Base-by-base conservation (phyloP, 192 early-diverging fungal genomes). In the Endogone sp. region DNA sequence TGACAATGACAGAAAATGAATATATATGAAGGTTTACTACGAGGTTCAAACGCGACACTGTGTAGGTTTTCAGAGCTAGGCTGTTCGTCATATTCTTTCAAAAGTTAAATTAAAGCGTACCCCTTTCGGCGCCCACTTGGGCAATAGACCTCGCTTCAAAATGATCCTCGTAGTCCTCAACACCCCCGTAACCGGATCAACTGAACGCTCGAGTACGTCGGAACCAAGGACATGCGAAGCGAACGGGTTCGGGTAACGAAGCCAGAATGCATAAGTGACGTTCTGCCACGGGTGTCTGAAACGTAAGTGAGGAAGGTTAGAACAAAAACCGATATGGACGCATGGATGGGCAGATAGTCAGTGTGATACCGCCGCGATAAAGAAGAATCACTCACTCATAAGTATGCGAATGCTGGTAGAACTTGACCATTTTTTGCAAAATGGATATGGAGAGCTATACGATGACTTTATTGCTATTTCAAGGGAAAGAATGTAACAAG, bases 191-290 rank as follows among this genome's bases (percentile, higher is more conserved):
- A 81, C 79, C 13, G 87, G 80, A 70, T 96, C 93, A 3, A 97
- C 84, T 54, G 81, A 79, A 28, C 96, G 85, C 64, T 94, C 94
- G 20, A 99, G 84, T n/a, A 97, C 95, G 81, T 99, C 98, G 23
- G 90, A 85, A 3, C 94, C 80, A 57, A 98, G 78, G 21, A 99
- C 98, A 80, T 99, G 98, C 8, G 89, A 85, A 3, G 98, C 93
- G 79, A 94, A 97, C 26, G 98, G 98, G 76, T 99, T 99, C 58
- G 98, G 98, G 81, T 99, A 99, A 56, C 97, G 91, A 71, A 92
- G 78, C 86, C 90, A 95, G 66, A 98, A 92, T 23, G 95, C 95
- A 64, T 85, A 86, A 10, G 95, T 93, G 62, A 98, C 93, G 64
- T 85, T 89, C 32, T 84, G 82, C 93, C 93, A 95, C 49, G 89